These are phyloP conservation scores for Colletotrichum eremochloae DNA, from an alignment of 2,329 filamentous ascomycete genomes.

Conservation along the genomic window DNA sequence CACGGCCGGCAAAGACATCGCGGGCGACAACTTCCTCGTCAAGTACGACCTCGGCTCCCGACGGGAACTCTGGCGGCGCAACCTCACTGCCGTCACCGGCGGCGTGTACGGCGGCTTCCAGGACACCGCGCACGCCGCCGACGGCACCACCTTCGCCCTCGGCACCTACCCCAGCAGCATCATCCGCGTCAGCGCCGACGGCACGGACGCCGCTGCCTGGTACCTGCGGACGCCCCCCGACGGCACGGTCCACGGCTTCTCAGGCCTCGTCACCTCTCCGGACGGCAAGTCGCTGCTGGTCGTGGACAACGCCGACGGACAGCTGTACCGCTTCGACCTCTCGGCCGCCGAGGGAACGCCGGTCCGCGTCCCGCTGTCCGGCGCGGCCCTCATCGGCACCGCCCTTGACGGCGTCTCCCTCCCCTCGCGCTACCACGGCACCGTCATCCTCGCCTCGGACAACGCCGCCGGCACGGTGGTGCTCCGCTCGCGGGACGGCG, in stretches of 20 bases:
- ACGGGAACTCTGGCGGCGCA: conserved; percentile 49
- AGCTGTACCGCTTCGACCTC: conserved; percentile 54
- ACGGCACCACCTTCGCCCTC: conserved; percentile 54
- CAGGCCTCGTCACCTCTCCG: conserved; percentile 33
- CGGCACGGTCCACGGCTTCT: conserved; percentile 45
- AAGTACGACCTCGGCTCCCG: conserved; percentile 50
- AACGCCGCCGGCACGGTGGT: conserved; percentile 52
- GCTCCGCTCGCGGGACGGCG: conserved; percentile 51
- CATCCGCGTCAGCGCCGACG: conserved; percentile 50
- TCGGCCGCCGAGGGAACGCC: conserved; percentile 13
- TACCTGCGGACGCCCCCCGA: conserved; percentile 48
- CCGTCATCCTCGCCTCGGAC: conserved; percentile 52
- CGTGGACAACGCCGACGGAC: conserved; percentile 49
- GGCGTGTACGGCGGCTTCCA: conserved; percentile 55
- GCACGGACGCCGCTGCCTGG: conserved; percentile 48
- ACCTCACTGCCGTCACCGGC: conserved; percentile 49
- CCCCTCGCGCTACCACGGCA: conserved; percentile 51
- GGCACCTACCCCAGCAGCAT: conserved; percentile 55
- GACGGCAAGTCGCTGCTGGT: conserved; percentile 48
- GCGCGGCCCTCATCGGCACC: neutral
- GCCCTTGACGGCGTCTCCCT: conserved; percentile 50
- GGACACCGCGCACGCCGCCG: conserved; percentile 54
- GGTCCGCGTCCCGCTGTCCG: conserved; percentile 15
- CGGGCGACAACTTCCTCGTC: conserved; percentile 54
- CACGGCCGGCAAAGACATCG: conserved; percentile 51